phyloP scores from a whole-genome alignment of 371 early-diverging fungal genomes.

The Nematocida ironsii region DNA sequence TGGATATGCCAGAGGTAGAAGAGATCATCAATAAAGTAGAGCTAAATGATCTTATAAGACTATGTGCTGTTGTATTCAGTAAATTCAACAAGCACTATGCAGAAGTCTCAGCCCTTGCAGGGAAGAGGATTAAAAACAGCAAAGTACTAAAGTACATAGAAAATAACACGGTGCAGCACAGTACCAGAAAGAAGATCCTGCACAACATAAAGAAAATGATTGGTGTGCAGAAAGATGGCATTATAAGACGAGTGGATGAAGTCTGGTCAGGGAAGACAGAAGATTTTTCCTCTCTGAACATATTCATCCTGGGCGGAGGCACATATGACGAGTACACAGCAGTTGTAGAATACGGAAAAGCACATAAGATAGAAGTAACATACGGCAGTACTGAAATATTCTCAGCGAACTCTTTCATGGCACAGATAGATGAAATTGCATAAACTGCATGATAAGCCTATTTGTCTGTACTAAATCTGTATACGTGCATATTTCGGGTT shows the following conservation, averaged over 20 bases:
- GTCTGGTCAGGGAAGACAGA: neutral
- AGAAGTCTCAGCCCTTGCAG: neutral
- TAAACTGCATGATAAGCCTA: neutral
- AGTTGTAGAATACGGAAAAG: conserved; percentile 62
- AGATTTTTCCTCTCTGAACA: conserved; percentile 63
- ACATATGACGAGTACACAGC: conserved; percentile 68
- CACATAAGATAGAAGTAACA: conserved; percentile 72
- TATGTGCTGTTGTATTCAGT: conserved; percentile 51
- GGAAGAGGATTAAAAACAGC: conserved; percentile 1
- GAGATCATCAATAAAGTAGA: conserved; percentile 61
- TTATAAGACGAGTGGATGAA: neutral
- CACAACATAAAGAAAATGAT: conserved; percentile 32
- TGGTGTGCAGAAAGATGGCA: conserved; percentile 23
- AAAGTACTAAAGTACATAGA: conserved; percentile 14
- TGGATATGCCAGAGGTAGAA: conserved; percentile 61
- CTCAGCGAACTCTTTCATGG: conserved; percentile 78
- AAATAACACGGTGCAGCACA: conserved; percentile 21
- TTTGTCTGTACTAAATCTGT: too few relatives aligned
- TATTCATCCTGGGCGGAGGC: conserved; percentile 67
- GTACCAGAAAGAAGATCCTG: neutral
- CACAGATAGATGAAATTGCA: conserved; percentile 72
- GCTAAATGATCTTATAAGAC: conserved; percentile 62
- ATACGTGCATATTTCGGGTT: too few relatives aligned
- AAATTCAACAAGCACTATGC: conserved; percentile 8
- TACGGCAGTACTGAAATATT: conserved; percentile 91